phyloP scores from a whole-genome alignment of 2,329 filamentous ascomycete genomes.

The Epichloe brachyelytri region DNA sequence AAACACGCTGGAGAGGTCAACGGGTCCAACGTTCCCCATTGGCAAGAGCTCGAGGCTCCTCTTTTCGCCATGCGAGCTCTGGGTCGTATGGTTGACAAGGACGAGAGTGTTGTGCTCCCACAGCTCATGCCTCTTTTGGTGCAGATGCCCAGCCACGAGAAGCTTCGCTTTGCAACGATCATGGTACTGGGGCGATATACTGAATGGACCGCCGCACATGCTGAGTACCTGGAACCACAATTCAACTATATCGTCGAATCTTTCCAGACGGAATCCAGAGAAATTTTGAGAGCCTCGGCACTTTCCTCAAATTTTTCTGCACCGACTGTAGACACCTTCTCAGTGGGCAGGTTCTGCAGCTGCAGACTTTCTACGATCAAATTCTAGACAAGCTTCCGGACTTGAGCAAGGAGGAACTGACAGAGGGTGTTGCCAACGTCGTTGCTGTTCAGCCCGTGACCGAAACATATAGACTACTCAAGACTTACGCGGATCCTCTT shows the following conservation, averaged over 20 bases:
- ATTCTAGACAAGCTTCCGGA: slow-evolving; percentile 77
- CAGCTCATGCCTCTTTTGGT: slow-evolving; percentile 89
- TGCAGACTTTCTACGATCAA: slow-evolving; percentile 86
- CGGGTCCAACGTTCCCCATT: slow-evolving; percentile 68
- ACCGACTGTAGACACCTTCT: slow-evolving; percentile 84
- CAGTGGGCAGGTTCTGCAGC: slow-evolving; percentile 67
- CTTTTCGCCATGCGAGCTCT: slow-evolving; percentile 92
- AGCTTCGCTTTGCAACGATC: slow-evolving; percentile 95
- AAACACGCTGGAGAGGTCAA: slow-evolving; percentile 67
- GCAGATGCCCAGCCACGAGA: slow-evolving; percentile 89
- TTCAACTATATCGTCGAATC: slow-evolving; percentile 92
- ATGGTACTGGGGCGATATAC: slow-evolving; percentile 96
- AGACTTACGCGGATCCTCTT: slow-evolving; percentile 86
- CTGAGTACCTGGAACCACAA: slow-evolving; percentile 82
- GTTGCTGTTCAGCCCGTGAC: slow-evolving; percentile 72
- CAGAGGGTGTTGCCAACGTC: slow-evolving; percentile 86
- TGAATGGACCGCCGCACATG: slow-evolving; percentile 91
- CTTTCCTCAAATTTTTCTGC: slow-evolving; percentile 97
- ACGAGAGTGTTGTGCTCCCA: slow-evolving; percentile 76
- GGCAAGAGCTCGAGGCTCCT: slow-evolving; percentile 92
- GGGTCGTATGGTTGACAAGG: slow-evolving; percentile 86
- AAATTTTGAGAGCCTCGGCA: slow-evolving; percentile 83
- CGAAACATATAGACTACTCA: slow-evolving; percentile 73
- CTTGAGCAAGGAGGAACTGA: slow-evolving; percentile 86
- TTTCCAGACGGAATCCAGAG: slow-evolving; percentile 77